These are phyloP conservation scores for Annulohypoxylon maeteangense DNA, from an alignment of 495 filamentous ascomycete genomes.

Conservation along the genomic window DNA sequence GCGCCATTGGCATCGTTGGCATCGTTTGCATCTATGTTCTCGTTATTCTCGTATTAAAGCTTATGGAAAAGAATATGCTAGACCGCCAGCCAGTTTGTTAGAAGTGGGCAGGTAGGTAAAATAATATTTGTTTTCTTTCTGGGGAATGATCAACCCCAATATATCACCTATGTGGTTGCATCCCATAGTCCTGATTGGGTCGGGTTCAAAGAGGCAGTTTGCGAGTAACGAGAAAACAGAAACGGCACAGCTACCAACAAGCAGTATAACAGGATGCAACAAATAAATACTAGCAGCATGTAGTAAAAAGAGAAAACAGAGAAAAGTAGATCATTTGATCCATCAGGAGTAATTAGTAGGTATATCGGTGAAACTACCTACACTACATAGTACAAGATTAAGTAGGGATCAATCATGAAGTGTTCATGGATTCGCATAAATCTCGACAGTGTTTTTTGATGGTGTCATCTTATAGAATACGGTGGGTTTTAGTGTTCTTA, in stretches of 20 bases:
- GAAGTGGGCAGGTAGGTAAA: neutral
- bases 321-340: slow-evolving; percentile 18
- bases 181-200: neutral
- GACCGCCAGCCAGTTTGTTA: neutral
- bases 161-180: neutral
- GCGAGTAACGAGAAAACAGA: neutral
- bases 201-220: neutral
- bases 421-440: slow-evolving; percentile 15
- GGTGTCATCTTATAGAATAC: slow-evolving; percentile 12
- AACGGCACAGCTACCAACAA: slow-evolving; percentile 4
- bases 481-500: neutral
- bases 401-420: slow-evolving; percentile 17
- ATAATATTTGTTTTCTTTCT: neutral
- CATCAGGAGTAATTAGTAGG: slow-evolving; percentile 9
- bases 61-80: neutral
- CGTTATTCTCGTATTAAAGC: slow-evolving; percentile 26
- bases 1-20: neutral
- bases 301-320: too few species aligned
- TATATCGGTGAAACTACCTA: slow-evolving; percentile 33
- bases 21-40: too few species aligned
- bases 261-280: slow-evolving; percentile 6
- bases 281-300: neutral
- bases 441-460: slow-evolving; percentile 6
- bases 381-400: neutral
- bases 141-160: neutral